phyloP scores from a whole-genome alignment of 2,329 filamentous ascomycete genomes.

The Sporothrix sp. region DNA sequence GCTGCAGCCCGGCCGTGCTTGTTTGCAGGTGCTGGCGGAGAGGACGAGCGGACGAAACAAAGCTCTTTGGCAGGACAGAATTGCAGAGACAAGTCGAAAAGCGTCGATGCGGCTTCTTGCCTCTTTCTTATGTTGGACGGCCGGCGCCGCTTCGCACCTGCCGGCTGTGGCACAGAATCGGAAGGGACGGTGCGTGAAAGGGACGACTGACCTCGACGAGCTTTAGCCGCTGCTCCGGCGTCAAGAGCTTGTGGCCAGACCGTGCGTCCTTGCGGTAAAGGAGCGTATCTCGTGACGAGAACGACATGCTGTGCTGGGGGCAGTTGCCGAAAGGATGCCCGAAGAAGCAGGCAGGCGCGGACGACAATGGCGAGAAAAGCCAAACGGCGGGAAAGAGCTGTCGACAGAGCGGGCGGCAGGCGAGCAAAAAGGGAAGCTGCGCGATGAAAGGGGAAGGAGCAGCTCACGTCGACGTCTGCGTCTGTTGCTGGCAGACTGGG shows the following conservation, averaged over 20 bases:
- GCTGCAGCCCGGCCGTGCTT: too few species aligned
- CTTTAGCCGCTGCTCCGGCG: conserved; percentile 34
- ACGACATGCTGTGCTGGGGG: conserved; percentile 26
- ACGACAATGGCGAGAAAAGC: not conserved
- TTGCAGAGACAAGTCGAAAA: too few species aligned
- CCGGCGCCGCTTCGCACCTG: not conserved
- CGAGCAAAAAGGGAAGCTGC: too few species aligned
- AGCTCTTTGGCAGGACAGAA: too few species aligned
- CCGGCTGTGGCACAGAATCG: not conserved
- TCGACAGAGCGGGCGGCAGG: too few species aligned
- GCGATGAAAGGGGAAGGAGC: too few species aligned
- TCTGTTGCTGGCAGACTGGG: not conserved
- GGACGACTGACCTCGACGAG: conserved; percentile 32
- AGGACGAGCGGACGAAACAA: too few species aligned
- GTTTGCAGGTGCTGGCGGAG: too few species aligned
- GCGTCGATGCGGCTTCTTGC: too few species aligned
- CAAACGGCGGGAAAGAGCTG: too few species aligned
- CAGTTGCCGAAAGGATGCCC: not conserved
- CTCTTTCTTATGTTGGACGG: too few species aligned
- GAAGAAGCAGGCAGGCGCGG: not conserved
- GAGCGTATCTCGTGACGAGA: conserved; percentile 28
- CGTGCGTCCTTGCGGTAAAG: conserved; percentile 38
- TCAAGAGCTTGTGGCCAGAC: conserved; percentile 31
- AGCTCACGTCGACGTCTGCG: conserved; percentile 4
- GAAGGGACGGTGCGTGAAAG: not conserved